Evolutionary conservation across 805 yeast genomes (phyloP), one percentile per base, ranked within the genome.

Genomic region (Metschnikowia shivogae): DNA sequence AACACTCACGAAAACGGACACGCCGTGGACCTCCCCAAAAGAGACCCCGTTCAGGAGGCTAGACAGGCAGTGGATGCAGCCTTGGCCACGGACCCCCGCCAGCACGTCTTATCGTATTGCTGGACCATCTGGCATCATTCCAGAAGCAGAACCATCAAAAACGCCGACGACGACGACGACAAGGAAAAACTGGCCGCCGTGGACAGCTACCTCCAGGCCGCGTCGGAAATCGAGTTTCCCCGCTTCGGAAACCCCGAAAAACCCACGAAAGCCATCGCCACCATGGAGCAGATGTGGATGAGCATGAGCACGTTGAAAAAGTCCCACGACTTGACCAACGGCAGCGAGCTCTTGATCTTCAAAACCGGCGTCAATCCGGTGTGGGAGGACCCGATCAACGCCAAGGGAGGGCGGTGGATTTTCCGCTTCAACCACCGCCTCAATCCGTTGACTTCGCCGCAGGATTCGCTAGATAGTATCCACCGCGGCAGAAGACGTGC

Each of bases 381-480:
- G 39, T 81, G 87, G 86, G 86, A 81, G 57, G 86, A 82, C 56
- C 81, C 82, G 7, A 65, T 72, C 40, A 81, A 81, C 57, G 62
- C 73, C 48, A 65, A 69, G 42, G 86, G 86, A 31, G 86, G 87
- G 2, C 65, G 84, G 53, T 81, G 84, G 84, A 72, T 77, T 14
- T 74, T 80, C 52, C 67, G 81, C 50, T 72, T 79, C 53, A 61
- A 65, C 54, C 63, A 77, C 34, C 59, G 70, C 4, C 45, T 50
- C 14, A 52, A 50, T 38, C 55, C 52, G 34, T 33, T 39, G 26
- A 43, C 48, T 3, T 26, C 31, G 28, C 49, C 43, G 33, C 45
- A 44, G 20, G 55, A 55, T n/a, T 47, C 45, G 13, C 54, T 48
- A 27, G 65, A 61, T 17, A 44, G 48, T 19, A 46, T 56, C 10